A percentile compares a stretch with the other conserved stretches of the same genome.
Conservation (phyloP, 192 early-diverging fungal species). For the Phycomyces blakesleeanus region DNA sequence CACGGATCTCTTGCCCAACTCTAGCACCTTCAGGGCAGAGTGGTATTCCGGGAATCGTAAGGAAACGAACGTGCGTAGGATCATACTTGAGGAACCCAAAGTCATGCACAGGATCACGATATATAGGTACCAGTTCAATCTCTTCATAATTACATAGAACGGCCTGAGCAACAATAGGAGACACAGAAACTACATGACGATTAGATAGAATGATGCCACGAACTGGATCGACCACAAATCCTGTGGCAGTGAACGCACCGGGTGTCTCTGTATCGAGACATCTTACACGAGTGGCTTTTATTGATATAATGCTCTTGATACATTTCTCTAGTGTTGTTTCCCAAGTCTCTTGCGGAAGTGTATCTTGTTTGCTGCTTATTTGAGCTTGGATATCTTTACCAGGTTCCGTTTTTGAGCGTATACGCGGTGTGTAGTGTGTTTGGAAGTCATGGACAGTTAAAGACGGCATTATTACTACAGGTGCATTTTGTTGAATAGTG, state of each 20-base stretch:
- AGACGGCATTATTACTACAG: too few species aligned
- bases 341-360: constrained; percentile 38
- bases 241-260: constrained; percentile 64
- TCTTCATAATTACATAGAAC: constrained; percentile 75
- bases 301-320: constrained; percentile 71
- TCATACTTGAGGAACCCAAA: constrained; percentile 80
- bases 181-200: constrained; percentile 71
- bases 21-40: constrained; percentile 62
- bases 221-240: constrained; percentile 74
- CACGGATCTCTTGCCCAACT: constrained; percentile 71
- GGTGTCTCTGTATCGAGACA: constrained; percentile 73
- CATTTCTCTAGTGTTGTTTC: constrained; percentile 63
- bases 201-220: constrained; percentile 74
- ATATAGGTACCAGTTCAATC: constrained; percentile 64
- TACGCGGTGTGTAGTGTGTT: too few species aligned
- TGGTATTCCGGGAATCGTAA: constrained; percentile 59
- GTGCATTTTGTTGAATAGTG: too few species aligned
- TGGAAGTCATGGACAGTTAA: too few species aligned
- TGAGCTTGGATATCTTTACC: not conserved
- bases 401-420: not conserved
- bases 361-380: not conserved
- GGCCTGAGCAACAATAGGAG: constrained; percentile 66
- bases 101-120: constrained; percentile 80
- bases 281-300: constrained; percentile 67
- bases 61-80: constrained; percentile 57